These are phyloP conservation scores for Holtermanniella nyarrowii DNA, from an alignment of 768 basidiomycete genomes.

Conservation along the genomic window DNA sequence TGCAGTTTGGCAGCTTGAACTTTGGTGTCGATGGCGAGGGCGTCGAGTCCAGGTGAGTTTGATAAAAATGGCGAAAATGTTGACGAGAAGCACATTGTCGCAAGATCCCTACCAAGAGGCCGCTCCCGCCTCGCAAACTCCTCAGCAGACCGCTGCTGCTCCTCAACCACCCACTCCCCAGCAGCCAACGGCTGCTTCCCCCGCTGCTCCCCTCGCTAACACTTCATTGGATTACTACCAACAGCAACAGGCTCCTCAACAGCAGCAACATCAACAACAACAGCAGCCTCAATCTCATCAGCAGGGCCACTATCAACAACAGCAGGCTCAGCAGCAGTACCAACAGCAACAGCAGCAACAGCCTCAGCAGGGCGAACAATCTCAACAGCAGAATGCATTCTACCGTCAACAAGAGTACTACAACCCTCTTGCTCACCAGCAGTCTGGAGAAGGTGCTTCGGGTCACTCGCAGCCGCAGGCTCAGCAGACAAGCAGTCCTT, in stretches of 20 bases:
- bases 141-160: background rate
- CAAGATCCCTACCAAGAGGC: background rate
- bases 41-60: too few relatives aligned
- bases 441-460: constrained; percentile 16
- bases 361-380: constrained; percentile 14
- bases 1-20: constrained; percentile 42
- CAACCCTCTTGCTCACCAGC: constrained; percentile 16
- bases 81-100: background rate
- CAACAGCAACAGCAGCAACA: constrained; percentile 17
- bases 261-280: constrained; percentile 12
- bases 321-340: constrained; percentile 17
- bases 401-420: constrained; percentile 30
- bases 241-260: constrained; percentile 8
- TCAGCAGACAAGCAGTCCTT: constrained; percentile 16
- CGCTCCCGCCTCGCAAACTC: background rate
- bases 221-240: constrained; percentile 9
- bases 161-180: constrained; percentile 5
- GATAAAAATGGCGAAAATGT: too few relatives aligned
- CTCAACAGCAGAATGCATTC: constrained; percentile 13
- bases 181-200: constrained; percentile 7
- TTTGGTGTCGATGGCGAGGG: constrained; percentile 37
- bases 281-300: constrained; percentile 23
- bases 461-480: constrained; percentile 13
- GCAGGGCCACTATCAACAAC: constrained; percentile 4
- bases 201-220: constrained; percentile 4